Evolutionary conservation across 2,329 filamentous ascomycete genomes (phyloP).

Genomic region (Penicillium polonicum): DNA sequence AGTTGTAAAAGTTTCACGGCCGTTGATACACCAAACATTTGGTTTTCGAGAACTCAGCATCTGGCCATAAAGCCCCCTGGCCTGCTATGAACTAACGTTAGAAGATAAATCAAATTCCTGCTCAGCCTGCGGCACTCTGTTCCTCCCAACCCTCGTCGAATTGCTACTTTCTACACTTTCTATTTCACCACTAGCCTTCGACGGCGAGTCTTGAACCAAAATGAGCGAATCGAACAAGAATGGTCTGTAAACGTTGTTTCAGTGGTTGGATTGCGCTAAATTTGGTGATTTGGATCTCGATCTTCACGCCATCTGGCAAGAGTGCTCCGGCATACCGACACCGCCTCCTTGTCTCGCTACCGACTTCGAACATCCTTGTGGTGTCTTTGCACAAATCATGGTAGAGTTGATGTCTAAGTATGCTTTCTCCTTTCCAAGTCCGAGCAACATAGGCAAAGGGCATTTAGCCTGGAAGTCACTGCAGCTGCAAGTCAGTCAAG

Average conservation of each 20-base stretch:
- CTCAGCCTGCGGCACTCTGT: background rate
- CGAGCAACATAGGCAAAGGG: too few relatives aligned
- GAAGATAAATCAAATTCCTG: background rate
- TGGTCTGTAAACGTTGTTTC: background rate
- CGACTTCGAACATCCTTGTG: background rate
- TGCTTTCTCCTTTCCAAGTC: too few relatives aligned
- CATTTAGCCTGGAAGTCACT: too few relatives aligned
- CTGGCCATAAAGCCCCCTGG: background rate
- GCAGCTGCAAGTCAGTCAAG: too few relatives aligned
- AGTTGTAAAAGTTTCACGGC: background rate
- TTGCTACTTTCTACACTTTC: background rate
- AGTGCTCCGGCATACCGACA: constrained; percentile 2
- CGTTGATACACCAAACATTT: background rate
- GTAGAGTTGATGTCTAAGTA: too few relatives aligned
- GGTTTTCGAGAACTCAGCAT: background rate
- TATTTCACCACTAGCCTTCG: background rate
- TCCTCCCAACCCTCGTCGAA: background rate
- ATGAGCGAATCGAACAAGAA: background rate
- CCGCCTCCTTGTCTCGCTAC: constrained; percentile 5
- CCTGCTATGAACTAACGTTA: background rate
- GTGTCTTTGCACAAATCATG: too few relatives aligned
- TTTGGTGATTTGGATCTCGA: background rate
- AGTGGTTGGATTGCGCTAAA: background rate
- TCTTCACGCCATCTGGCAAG: background rate
- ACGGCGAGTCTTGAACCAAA: background rate